Evolutionary conservation across 2,329 filamentous ascomycete genomes (phyloP), one percentile per base, ranked within the genome.

Genomic region (Fusarium incarnatum): DNA sequence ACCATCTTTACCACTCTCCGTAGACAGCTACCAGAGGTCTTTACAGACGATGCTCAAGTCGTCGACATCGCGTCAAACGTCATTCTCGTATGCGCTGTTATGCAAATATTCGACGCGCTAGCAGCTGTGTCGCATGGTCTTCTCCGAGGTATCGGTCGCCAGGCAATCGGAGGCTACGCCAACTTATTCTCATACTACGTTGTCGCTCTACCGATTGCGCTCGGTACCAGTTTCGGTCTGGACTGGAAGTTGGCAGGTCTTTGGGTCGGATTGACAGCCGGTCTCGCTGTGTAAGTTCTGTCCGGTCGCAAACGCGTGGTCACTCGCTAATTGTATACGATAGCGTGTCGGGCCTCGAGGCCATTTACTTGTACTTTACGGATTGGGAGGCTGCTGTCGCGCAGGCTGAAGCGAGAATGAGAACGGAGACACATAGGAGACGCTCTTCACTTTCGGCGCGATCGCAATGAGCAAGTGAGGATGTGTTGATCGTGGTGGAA

Each of bases 71-170:
- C 91, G 11, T 86, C 92, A 0, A 79, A 81, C 1, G 87, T 93
- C 2, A 85, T 97, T 16, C 93, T 94, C 0, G 81, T 97, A 2
- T 92, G 92, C 59, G 94, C 94, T 0, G 86, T 92, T 0, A 96
- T 97, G 84, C 93, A 97, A 77, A 86, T 97, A n/a, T 94, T 96
- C 72, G 94, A 98, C 78, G 89, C 91, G 2, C 78, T 97, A 18
- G 89, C 92, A 0, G 88, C 91, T 4, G 90, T 90, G 42, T 93
- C 92, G 52, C 94, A 95, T 74, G 94, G 94, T 27, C 85, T 97
- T 28, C 84, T 98, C 18, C 87, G 94, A 27, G 94, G 94, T 8
- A 87, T 97, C 11, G 94, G 94, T 1, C 87, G 91, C 44, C 94
- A 98, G 79, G 90, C 93, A 62, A 88, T 97, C 59, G 94, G 94